Conservation (phyloP, 345 rosid species). For the Psidium friedrichsthalianum region DNA sequence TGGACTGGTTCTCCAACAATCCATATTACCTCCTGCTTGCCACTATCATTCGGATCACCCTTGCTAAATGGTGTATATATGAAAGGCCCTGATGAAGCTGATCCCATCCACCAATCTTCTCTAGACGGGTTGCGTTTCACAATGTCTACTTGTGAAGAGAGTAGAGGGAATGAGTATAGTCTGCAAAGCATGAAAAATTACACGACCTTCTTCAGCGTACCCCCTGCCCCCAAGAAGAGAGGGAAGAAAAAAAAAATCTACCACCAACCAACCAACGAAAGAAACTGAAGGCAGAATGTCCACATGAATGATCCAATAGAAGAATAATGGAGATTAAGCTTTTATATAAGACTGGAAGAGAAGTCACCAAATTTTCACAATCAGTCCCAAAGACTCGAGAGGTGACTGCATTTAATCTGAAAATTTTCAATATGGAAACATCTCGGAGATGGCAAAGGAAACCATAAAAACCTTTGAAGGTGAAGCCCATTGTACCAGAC, state of each 20-base stretch:
- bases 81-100: constrained; percentile 98
- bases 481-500: background rate
- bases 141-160: constrained; percentile 72
- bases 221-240: background rate
- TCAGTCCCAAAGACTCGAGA: background rate
- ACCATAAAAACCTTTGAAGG: background rate
- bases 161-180: constrained; percentile 78
- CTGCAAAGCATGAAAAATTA: constrained; percentile 29
- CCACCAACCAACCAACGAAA: background rate
- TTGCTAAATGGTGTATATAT: constrained; percentile 97
- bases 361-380: background rate
- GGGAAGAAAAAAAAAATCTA: background rate
- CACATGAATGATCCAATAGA: background rate
- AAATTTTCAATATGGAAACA: background rate
- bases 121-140: constrained; percentile 75
- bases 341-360: background rate
- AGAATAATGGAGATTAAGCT: background rate
- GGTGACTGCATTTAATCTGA: background rate
- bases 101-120: constrained; percentile 97
- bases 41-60: constrained; percentile 61
- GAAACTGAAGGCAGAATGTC: background rate
- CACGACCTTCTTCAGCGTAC: background rate
- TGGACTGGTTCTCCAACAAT: constrained; percentile 97
- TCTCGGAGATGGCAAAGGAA: background rate
- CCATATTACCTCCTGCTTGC: constrained; percentile 87